phyloP scores from a whole-genome alignment of 2,329 filamentous ascomycete species.

The Claviceps cyperi region DNA sequence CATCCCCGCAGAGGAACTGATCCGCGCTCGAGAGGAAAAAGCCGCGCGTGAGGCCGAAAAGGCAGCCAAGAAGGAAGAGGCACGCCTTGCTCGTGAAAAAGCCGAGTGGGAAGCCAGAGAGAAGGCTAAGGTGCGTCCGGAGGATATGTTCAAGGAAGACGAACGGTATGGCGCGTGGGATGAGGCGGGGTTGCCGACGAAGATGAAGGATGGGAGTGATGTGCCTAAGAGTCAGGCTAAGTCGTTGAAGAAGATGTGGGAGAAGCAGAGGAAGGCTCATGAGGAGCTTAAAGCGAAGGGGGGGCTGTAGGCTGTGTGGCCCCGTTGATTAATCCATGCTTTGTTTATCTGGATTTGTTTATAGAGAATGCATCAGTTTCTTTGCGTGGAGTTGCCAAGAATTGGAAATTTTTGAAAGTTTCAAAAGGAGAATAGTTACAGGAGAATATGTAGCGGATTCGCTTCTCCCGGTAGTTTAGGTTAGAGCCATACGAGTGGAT shows the following conservation, averaged over 20 bases:
- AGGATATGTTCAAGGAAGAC: constrained; percentile 42
- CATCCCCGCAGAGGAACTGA: constrained; percentile 40
- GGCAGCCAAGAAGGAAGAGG: constrained; percentile 39
- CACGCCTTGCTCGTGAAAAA: constrained; percentile 33
- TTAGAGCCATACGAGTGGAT: no score
- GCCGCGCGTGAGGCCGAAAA: constrained; percentile 47
- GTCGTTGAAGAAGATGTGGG: constrained; percentile 80
- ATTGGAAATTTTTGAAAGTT: no score
- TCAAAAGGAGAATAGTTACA: no score
- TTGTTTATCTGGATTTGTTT: neutral
- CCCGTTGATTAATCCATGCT: neutral
- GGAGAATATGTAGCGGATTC: no score
- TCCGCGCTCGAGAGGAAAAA: constrained; percentile 45
- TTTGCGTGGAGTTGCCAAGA: no score
- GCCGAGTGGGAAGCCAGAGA: constrained; percentile 39
- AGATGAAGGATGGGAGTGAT: constrained; percentile 63
- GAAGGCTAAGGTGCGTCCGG: constrained; percentile 40
- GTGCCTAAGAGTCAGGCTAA: constrained; percentile 68
- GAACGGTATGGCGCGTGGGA: constrained; percentile 64
- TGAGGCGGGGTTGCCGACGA: constrained; percentile 63
- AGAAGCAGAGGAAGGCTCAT: constrained; percentile 74
- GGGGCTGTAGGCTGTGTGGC: constrained; percentile 1
- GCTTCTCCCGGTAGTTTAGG: no score
- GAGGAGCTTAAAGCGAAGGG: constrained; percentile 32
- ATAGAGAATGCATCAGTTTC: neutral